Evolutionary conservation across 2,329 filamentous ascomycete species (phyloP), one percentile per base, ranked within the genome.

Genomic region (Escovopsis sp.): DNA sequence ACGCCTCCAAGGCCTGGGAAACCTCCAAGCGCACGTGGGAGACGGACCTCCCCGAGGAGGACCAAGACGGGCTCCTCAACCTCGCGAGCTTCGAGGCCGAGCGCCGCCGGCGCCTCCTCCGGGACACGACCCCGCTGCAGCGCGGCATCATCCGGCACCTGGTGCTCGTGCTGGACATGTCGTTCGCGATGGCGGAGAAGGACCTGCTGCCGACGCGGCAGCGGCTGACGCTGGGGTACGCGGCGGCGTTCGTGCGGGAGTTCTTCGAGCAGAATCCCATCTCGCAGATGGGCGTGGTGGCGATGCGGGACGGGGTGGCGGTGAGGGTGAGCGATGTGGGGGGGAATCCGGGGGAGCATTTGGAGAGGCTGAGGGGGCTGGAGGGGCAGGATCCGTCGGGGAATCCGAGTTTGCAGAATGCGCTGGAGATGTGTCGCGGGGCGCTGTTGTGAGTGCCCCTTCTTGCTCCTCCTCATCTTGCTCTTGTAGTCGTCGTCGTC

Each of bases 221-320:
- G 57, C 70, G 86, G 27, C 70, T 94, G 23, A 80, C 78, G 35
- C 68, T 94, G 50, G 77, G 77, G 43, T 92, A 86, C 57, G 80
- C 86, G 13, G 73, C 79, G 43, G 79, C 86, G 38, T 98, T 96
- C 56, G 80, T 96, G 33, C 72, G 78, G 39, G 88, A 94, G 55
- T 98, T 85, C 60, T 98, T 96, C 53, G 90, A 96, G 58, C 90
- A 98, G 58, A 98, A 98, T 50, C 90, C 90, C 10, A 96, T 98
- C 45, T 93, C 86, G 9, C 90, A 98, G 59, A 72, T 98, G 38
- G 87, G 82, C 17, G 79, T 98, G 21, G 66, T 98, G 27, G 88
- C 83, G 34, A 94, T 96, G 82, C 75, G 83, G 41, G 90, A 96
- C 54, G 90, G 90, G 13, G 66, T 96, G 13, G 87, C 87, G 2